Evolutionary conservation across 2,329 filamentous ascomycete species (phyloP).

Genomic region (Rhynchosporium graminicola): DNA sequence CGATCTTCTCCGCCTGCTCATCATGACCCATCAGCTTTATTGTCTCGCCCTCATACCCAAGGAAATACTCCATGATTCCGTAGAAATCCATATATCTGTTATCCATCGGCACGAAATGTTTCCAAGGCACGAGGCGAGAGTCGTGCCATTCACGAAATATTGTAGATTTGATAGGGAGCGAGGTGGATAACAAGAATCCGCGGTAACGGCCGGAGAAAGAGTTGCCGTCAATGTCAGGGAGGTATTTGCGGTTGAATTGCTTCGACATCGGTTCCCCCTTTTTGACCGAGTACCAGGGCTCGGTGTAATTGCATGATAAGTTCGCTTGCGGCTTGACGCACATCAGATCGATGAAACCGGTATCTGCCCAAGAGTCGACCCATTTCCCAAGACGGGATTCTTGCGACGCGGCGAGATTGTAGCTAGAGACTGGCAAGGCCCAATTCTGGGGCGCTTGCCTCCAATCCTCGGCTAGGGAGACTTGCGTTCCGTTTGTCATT

Average conservation of each 20-base stretch:
- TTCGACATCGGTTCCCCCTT: slow-evolving; percentile 52
- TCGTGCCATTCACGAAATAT: slow-evolving; percentile 84
- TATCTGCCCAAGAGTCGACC: slow-evolving; percentile 39
- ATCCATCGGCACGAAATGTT: slow-evolving; percentile 82
- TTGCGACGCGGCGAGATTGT: slow-evolving; percentile 46
- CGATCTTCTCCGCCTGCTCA: slow-evolving; percentile 63
- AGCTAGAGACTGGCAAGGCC: slow-evolving; percentile 50
- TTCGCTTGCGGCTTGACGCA: slow-evolving; percentile 47
- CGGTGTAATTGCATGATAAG: slow-evolving; percentile 50
- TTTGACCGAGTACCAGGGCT: slow-evolving; percentile 47
- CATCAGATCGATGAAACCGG: slow-evolving; percentile 44
- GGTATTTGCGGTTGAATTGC: slow-evolving; percentile 65
- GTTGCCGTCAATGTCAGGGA: slow-evolving; percentile 78
- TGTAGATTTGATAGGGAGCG: slow-evolving; percentile 74
- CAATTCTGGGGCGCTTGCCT: slow-evolving; percentile 51
- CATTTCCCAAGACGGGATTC: slow-evolving; percentile 47
- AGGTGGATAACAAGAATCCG: slow-evolving; percentile 68
- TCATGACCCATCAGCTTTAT: slow-evolving; percentile 44
- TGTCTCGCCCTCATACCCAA: slow-evolving; percentile 57
- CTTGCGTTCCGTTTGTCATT: slow-evolving; percentile 52
- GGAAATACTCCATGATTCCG: slow-evolving; percentile 73
- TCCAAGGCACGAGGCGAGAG: slow-evolving; percentile 71
- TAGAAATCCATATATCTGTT: slow-evolving; percentile 72
- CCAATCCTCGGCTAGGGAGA: slow-evolving; percentile 39
- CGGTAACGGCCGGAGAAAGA: slow-evolving; percentile 69